Evolutionary conservation across 805 yeast species (phyloP).

Genomic region (Brettanomyces custersianus): DNA sequence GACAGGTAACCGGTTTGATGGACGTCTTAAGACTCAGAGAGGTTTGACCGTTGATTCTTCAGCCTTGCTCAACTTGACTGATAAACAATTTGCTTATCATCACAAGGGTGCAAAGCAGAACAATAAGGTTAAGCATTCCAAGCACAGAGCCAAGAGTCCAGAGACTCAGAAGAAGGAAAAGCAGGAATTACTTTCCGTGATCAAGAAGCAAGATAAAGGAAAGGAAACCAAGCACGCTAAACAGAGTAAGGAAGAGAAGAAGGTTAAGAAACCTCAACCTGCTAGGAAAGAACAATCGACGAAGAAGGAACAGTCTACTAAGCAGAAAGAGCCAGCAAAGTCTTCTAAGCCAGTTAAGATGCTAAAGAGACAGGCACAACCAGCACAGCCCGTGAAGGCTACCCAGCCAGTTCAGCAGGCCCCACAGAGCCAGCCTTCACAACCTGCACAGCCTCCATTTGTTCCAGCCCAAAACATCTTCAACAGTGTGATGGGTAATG

Average conservation of each 20-base stretch:
- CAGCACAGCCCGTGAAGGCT: too few species aligned
- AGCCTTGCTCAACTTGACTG: constrained; percentile 66
- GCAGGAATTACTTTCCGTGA: constrained; percentile 34
- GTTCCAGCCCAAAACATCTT: constrained; percentile 20
- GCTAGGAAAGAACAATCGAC: constrained; percentile 3
- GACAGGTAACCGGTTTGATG: constrained; percentile 76
- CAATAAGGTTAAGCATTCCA: background rate
- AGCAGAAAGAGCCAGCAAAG: too few species aligned
- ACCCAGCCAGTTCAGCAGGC: constrained; percentile 4
- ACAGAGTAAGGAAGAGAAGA: constrained; percentile 4
- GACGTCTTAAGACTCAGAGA: constrained; percentile 66
- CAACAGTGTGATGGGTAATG: constrained; percentile 19
- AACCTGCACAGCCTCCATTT: too few species aligned
- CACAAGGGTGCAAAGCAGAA: constrained; percentile 32
- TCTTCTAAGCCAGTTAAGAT: too few species aligned
- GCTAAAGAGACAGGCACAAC: too few species aligned
- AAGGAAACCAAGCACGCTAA: constrained; percentile 1
- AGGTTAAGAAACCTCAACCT: background rate
- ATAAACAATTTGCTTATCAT: constrained; percentile 68
- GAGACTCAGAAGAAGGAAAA: constrained; percentile 3
- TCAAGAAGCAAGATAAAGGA: constrained; percentile 25
- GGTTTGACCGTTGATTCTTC: constrained; percentile 81
- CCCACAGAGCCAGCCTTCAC: too few species aligned
- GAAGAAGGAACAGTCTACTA: background rate
- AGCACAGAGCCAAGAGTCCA: constrained; percentile 3